Percentiles rank a stretch among this genome's conserved stretches.
phyloP scores from a whole-genome alignment of 2,329 filamentous ascomycete species.

The Botrytis paeoniae region DNA sequence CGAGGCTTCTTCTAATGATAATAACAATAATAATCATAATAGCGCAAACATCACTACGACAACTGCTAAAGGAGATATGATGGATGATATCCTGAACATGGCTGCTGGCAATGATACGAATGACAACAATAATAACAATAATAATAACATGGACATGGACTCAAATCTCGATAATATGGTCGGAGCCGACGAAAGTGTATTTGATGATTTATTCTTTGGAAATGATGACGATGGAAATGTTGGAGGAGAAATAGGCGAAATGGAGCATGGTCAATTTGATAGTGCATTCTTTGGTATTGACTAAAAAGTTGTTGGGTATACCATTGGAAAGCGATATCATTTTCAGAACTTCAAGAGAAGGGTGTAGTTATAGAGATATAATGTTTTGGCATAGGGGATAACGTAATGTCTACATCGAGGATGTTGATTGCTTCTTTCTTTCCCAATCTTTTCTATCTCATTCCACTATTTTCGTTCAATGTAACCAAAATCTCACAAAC shows the following conservation, averaged over 20 bases:
- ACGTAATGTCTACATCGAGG: not conserved
- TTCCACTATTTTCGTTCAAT: not conserved
- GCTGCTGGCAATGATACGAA: not conserved
- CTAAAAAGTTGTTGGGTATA: not conserved
- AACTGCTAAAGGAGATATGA: slow-evolving; percentile 21
- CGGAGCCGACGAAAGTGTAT: slow-evolving; percentile 33
- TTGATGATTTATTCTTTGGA: slow-evolving; percentile 36
- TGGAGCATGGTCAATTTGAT: slow-evolving; percentile 35
- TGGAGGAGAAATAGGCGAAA: slow-evolving; percentile 26
- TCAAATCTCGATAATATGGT: slow-evolving; percentile 53
- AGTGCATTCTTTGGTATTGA: slow-evolving; percentile 35
- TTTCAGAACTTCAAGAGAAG: not conserved
- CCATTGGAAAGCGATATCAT: not conserved
- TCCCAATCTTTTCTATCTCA: not conserved
- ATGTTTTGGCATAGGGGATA: not conserved
- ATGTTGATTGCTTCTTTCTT: not conserved
- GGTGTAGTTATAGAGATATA: not conserved
- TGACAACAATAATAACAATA: slow-evolving; percentile 17
- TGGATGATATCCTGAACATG: slow-evolving; percentile 30
- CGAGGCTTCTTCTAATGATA: slow-evolving; percentile 17
- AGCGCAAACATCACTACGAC: slow-evolving; percentile 19
- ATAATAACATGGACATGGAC: slow-evolving; percentile 45
- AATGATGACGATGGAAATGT: slow-evolving; percentile 26
- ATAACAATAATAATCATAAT: slow-evolving; percentile 1
- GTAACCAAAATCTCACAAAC: not conserved